phyloP scores from a whole-genome alignment of 2,329 filamentous ascomycete genomes.

The Aspergillus fumigatiaffinis region DNA sequence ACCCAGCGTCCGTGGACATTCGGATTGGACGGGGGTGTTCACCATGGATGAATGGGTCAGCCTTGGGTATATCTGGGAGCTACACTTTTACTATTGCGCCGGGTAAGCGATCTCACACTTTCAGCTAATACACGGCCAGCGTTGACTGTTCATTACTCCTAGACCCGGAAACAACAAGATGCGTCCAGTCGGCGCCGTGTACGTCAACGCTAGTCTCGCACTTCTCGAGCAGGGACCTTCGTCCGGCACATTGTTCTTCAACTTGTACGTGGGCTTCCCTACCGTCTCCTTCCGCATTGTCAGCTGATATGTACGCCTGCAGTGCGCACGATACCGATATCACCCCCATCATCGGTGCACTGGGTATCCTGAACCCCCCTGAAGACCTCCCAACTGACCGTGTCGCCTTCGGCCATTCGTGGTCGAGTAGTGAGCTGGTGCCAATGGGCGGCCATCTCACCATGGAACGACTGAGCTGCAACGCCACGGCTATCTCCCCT shows the following conservation, averaged over 20 bases:
- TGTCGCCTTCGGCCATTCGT: constrained; percentile 15
- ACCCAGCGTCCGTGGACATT: constrained; percentile 16
- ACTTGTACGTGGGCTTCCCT: constrained; percentile 4
- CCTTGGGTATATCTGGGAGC: constrained; percentile 16
- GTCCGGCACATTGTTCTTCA: constrained; percentile 10
- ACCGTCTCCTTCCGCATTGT: background rate
- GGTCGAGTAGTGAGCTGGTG: constrained; percentile 16
- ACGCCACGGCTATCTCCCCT: constrained; percentile 8
- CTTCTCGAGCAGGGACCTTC: constrained; percentile 18
- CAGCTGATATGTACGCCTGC: background rate
- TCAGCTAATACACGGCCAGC: too few species aligned
- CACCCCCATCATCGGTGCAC: constrained; percentile 17
- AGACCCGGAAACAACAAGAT: constrained; percentile 18
- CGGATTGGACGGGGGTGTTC: constrained; percentile 21
- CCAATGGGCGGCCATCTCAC: constrained; percentile 20
- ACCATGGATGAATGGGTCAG: constrained; percentile 21
- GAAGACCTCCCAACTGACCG: constrained; percentile 15
- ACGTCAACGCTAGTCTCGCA: constrained; percentile 16
- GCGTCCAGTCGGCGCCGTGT: constrained; percentile 18
- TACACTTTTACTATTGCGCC: constrained; percentile 20
- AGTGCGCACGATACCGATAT: constrained; percentile 16
- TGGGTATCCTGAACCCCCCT: constrained; percentile 15
- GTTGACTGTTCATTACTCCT: background rate
- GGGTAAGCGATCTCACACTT: constrained; percentile 9
- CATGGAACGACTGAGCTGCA: constrained; percentile 20